Base-by-base conservation (phyloP, 75 land plant genomes). In the Picea glauca region DNA sequence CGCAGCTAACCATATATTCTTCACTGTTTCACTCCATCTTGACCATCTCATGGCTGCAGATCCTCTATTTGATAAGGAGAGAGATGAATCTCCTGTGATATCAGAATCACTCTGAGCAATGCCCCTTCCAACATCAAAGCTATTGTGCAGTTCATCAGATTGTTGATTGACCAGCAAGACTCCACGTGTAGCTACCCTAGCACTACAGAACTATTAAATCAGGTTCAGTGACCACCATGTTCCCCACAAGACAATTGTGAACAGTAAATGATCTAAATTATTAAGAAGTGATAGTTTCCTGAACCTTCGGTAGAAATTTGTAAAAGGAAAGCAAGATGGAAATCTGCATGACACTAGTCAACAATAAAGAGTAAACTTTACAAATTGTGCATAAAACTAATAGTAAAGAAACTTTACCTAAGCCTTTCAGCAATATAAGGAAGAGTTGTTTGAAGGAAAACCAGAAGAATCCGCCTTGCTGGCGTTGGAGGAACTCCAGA, bases 391-490 rank as follows among this genome's bases (percentile, higher is more conserved):
- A 2, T 32, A 21, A 68, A 2, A 13, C 17, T 17, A 58, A 14
- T 61, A 66, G 54, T 26, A 30, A 23, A 56, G 35, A 72, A 40
- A n/a, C 33, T 3, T 13, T 79, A 91, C 99, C 99, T 95, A 58
- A 93, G 81, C 82, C 98, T 87, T 78, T 95, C 99, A 14, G 93
- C 91, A 67, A 97, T 87, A 76, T 95, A 97, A 78, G 99, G 98
- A 74, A 95, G 80, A 75, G 88, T 87, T 30, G 93, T 86, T 81
- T 97, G 98, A 79, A 90, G 93, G 18, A 97, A 72, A 56, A 97
- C 87, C 17, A 95, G 91, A 40, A 95, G 85, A 35, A 85, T 79
- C 67, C 98, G 88, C 70, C 96, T 88, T 54, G 98, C 99, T 58
- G 96, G 99, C 31, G 96, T 92, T 66, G 98, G 91, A 23, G 96